Conservation (phyloP, 345 rosid genomes). For the Eucalyptus marginata region DNA sequence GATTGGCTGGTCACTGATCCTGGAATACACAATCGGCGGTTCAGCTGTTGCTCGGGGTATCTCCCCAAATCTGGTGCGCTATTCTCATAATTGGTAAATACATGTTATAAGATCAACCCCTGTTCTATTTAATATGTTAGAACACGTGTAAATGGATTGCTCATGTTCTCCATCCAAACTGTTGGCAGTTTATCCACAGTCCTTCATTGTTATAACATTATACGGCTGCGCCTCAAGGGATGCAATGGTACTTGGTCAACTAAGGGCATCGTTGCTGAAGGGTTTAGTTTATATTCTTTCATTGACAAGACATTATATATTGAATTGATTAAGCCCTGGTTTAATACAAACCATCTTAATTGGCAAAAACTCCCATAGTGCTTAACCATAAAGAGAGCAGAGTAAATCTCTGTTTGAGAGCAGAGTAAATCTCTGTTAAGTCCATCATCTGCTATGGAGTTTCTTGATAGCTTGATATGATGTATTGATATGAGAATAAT, state of each 20-base stretch:
- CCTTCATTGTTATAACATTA: not conserved
- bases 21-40: slow-evolving; percentile 94
- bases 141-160: not conserved
- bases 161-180: not conserved
- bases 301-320: not conserved
- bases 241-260: not conserved
- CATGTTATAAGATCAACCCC: not conserved
- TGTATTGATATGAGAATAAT: not conserved
- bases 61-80: slow-evolving; percentile 8
- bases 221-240: not conserved
- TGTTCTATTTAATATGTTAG: not conserved
- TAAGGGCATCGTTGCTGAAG: not conserved
- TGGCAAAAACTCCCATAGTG: not conserved
- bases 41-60: slow-evolving; percentile 70
- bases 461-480: not conserved
- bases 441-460: not conserved
- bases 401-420: not conserved
- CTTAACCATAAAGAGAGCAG: not conserved
- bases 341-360: not conserved
- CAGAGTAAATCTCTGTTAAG: not conserved
- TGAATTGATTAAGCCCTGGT: not conserved
- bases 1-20: slow-evolving; percentile 89
- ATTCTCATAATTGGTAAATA: not conserved
- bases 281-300: not conserved
- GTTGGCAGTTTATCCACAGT: not conserved